These are phyloP conservation scores for Boletus rex-veris DNA, from an alignment of 768 basidiomycete species.

Conservation along the genomic window DNA sequence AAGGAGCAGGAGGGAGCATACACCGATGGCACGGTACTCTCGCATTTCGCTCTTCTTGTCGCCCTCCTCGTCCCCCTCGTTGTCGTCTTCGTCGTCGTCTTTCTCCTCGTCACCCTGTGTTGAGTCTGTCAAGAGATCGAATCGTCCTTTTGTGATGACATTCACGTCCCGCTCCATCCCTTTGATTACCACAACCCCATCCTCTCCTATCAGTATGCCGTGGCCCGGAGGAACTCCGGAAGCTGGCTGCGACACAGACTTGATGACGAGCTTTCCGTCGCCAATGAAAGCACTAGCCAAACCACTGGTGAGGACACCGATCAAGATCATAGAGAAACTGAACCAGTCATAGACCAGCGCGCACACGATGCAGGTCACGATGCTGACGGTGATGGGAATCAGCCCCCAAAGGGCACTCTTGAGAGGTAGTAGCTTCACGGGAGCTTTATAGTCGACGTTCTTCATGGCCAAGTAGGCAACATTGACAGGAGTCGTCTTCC, in stretches of 20 bases:
- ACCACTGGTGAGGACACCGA: constrained; percentile 34
- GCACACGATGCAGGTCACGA: constrained; percentile 23
- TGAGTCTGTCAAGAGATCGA: constrained; percentile 16
- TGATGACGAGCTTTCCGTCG: constrained; percentile 19
- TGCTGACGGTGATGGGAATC: constrained; percentile 25
- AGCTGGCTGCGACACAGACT: constrained; percentile 12
- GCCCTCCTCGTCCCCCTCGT: too few species aligned
- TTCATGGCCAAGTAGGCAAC: constrained; percentile 24
- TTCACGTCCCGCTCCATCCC: constrained; percentile 28
- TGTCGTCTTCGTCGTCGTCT: too few species aligned
- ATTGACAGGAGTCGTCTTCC: constrained; percentile 5
- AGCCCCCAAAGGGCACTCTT: constrained; percentile 9
- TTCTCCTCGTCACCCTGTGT: neutral
- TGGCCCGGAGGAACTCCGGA: constrained; percentile 26
- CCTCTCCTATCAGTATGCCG: constrained; percentile 20
- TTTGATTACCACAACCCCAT: constrained; percentile 26
- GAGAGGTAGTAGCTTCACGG: neutral
- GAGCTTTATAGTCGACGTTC: neutral
- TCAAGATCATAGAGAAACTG: constrained; percentile 30
- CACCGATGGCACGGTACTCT: constrained; percentile 17
- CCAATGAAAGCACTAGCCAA: constrained; percentile 25
- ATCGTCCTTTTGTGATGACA: constrained; percentile 28
- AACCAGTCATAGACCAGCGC: constrained; percentile 29
- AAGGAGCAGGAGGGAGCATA: constrained; percentile 27
- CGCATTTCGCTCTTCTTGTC: neutral